These are phyloP conservation scores for Heracleum sosnowskyi DNA, from an alignment of 129 eudicot genomes.

Conservation along the genomic window DNA sequence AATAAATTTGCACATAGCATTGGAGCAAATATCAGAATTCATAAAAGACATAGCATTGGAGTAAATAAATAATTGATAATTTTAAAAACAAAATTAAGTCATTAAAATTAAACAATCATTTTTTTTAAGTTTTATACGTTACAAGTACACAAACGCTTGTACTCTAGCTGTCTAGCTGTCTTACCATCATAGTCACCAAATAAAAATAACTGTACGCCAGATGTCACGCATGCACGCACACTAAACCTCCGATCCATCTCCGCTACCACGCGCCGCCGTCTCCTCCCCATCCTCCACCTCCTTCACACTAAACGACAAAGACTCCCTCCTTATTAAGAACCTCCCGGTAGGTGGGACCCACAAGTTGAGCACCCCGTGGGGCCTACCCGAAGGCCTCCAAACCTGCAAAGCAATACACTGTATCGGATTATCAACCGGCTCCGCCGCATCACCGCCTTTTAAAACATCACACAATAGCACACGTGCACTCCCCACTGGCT, in stretches of 20 bases:
- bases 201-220: neutral
- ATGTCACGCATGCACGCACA: neutral
- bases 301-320: constrained; percentile 23
- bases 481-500: constrained; percentile 30
- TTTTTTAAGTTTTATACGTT: neutral
- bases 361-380: constrained; percentile 25
- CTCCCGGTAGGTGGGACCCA: constrained; percentile 31
- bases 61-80: no score
- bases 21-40: no score
- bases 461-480: constrained; percentile 24
- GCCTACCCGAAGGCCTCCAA: constrained; percentile 31
- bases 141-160: neutral
- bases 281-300: neutral
- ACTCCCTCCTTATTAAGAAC: constrained; percentile 27
- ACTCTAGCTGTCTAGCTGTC: neutral
- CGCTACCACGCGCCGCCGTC: neutral
- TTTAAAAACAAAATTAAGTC: no score
- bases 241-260: neutral
- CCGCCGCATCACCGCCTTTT: constrained; percentile 19
- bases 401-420: constrained; percentile 33
- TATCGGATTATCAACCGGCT: constrained; percentile 27
- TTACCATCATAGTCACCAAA: neutral
- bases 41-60: no score
- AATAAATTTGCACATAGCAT: no score
- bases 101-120: no score